Evolutionary conservation across 805 yeast genomes (phyloP), one percentile per base, ranked within the genome.

Genomic region (Ascoidea rubescens): DNA sequence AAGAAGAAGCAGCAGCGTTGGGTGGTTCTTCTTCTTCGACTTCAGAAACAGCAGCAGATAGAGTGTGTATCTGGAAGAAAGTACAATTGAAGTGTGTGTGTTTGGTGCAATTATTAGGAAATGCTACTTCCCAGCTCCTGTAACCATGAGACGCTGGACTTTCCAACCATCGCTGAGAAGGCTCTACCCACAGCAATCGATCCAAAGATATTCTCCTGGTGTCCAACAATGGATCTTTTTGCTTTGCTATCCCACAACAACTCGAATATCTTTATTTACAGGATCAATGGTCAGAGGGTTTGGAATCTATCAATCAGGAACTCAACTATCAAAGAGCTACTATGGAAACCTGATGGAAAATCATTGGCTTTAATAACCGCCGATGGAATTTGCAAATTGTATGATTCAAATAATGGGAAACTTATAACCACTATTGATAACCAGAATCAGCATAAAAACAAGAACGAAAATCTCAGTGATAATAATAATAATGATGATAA

Each of bases 181-280:
- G 65, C 4, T 56, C 61, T 45, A 59, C 68, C 45, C 32, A 6
- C 37, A 7, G 21, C 46, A 12, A 74, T 71, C 54, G 14, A 42
- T 16, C 44, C 73, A 73, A 0, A 67, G 64, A 42, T 53, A 21
- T 55, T 56, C 46, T 48, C 56, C 46, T 72, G 75, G 71, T 77
- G 80, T 58, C 82, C 83, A 1, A 66, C 72, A 7, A 72, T 78
- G 71, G 76, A 76, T 55, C 67, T 78, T 37, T 56, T 82, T 42
- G 74, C 79, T 5, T 21, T 21, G 28, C 60, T 80, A 1, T 68
- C 79, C 7, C 61, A 62, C 32, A 54, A 51, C 7, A 65, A 76
- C 63, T 84, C 82, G 53, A 54, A 68, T 52, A 62, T 80, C 5
- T 70, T 78, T 68, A 71, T 80, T 7, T 77, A 74, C 56, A 71